A percentile compares a stretch with the other conserved stretches of the same genome.
Evolutionary conservation across 805 yeast genomes (phyloP).

Genomic region (Saccharomycopsis amapae): DNA sequence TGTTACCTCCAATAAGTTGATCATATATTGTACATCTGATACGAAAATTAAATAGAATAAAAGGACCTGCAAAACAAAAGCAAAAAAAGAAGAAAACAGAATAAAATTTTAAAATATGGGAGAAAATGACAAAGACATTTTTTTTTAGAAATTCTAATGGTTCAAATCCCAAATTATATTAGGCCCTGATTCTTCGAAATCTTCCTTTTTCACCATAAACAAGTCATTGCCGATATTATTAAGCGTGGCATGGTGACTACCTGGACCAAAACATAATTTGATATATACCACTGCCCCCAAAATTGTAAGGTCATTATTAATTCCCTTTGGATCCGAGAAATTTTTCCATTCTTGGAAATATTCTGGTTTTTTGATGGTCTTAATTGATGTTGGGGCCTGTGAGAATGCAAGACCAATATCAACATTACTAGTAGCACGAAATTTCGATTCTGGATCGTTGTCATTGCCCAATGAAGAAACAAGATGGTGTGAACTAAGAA

Average conservation of each 20-base stretch:
- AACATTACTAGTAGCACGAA: constrained; percentile 27
- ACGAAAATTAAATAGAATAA: no score
- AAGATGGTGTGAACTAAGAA: constrained; percentile 50
- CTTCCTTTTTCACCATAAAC: constrained; percentile 19
- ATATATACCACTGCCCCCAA: constrained; percentile 19
- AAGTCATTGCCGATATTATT: constrained; percentile 21
- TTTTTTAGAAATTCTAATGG: no score
- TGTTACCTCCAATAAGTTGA: no score
- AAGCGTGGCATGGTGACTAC: constrained; percentile 12
- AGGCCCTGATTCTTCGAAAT: constrained; percentile 22
- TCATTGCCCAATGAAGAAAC: constrained; percentile 32
- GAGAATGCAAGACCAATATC: constrained; percentile 28
- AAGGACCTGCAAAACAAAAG: no score
- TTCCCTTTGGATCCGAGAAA: constrained; percentile 22
- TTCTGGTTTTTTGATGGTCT: constrained; percentile 69
- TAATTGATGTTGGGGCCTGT: constrained; percentile 78
- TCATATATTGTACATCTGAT: no score
- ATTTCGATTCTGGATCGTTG: constrained; percentile 25
- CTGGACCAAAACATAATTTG: constrained; percentile 18
- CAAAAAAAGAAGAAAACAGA: no score
- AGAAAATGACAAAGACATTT: no score
- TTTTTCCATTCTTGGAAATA: constrained; percentile 94
- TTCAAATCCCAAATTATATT: constrained; percentile 20
- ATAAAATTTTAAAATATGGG: no score
- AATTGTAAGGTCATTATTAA: constrained; percentile 21